phyloP scores from a whole-genome alignment of 345 rosid genomes.

The Populus pruinosa region DNA sequence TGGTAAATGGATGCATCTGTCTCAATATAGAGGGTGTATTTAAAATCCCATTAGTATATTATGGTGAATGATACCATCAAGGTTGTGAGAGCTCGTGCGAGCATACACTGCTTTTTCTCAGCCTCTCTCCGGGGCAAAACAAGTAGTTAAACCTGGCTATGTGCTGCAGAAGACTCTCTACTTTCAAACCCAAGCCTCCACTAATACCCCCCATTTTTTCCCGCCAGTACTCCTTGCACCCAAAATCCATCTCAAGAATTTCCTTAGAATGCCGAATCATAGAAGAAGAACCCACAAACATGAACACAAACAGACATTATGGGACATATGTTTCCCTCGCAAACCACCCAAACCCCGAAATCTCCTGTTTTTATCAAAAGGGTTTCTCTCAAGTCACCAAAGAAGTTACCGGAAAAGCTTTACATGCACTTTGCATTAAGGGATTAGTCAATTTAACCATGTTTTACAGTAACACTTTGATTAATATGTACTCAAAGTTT shows the following conservation, averaged over 20 bases:
- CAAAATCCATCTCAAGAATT: conserved; percentile 32
- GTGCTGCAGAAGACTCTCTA: conserved; percentile 3
- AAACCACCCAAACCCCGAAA: conserved; percentile 58
- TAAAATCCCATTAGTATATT: no score
- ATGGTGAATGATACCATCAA: no score
- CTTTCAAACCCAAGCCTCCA: conserved; percentile 13
- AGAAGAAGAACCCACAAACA: conserved; percentile 6
- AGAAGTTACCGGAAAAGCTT: conserved; percentile 51
- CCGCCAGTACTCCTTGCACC: conserved; percentile 17
- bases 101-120: background rate
- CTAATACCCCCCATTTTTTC: background rate
- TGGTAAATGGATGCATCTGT: no score
- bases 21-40: no score
- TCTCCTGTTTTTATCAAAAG: conserved; percentile 55
- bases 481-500: conserved; percentile 58
- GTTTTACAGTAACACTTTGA: conserved; percentile 59
- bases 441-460: conserved; percentile 44
- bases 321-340: conserved; percentile 32
- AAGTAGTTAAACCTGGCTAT: conserved; percentile 30
- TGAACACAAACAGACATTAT: background rate
- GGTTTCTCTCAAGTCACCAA: conserved; percentile 75
- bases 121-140: background rate
- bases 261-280: conserved; percentile 28
- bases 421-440: conserved; percentile 69
- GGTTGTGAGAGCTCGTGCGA: no score